Evolutionary conservation across 257 asterid species (phyloP).

Genomic region (Scutellaria minor): DNA sequence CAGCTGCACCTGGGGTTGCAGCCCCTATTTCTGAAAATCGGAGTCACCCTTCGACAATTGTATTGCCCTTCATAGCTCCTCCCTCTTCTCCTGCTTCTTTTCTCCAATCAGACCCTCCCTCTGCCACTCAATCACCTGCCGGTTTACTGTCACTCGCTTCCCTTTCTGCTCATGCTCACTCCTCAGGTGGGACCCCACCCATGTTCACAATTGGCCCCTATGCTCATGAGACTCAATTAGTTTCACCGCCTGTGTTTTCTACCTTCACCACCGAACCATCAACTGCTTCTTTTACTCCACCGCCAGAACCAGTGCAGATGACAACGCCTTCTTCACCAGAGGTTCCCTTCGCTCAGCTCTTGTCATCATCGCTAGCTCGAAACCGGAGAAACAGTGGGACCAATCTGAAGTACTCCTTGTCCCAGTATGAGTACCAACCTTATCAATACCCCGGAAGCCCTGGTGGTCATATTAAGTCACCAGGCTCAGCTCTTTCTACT

Average conservation of each 20-base stretch:
- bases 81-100: constrained; percentile 96
- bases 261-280: constrained; percentile 95
- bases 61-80: constrained; percentile 89
- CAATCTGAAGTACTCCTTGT: constrained; percentile 57
- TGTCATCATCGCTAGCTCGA: constrained; percentile 76
- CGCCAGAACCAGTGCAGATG: constrained; percentile 75
- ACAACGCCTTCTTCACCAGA: constrained; percentile 95
- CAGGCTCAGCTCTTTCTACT: constrained; percentile 79
- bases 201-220: constrained; percentile 81
- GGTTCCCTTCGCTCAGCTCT: constrained; percentile 91
- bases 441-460: constrained; percentile 90
- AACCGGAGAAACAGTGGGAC: constrained; percentile 56
- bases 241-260: constrained; percentile 91
- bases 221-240: constrained; percentile 89
- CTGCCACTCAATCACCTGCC: constrained; percentile 78
- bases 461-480: constrained; percentile 66
- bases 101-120: constrained; percentile 83
- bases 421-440: constrained; percentile 77
- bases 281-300: constrained; percentile 92
- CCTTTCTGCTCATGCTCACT: constrained; percentile 59
- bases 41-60: constrained; percentile 53
- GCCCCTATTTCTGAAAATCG: constrained; percentile 55
- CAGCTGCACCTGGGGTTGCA: constrained; percentile 45
- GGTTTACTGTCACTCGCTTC: constrained; percentile 59
- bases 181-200: constrained; percentile 62